phyloP scores from a whole-genome alignment of 805 yeast species.

The Pichia manshurica region DNA sequence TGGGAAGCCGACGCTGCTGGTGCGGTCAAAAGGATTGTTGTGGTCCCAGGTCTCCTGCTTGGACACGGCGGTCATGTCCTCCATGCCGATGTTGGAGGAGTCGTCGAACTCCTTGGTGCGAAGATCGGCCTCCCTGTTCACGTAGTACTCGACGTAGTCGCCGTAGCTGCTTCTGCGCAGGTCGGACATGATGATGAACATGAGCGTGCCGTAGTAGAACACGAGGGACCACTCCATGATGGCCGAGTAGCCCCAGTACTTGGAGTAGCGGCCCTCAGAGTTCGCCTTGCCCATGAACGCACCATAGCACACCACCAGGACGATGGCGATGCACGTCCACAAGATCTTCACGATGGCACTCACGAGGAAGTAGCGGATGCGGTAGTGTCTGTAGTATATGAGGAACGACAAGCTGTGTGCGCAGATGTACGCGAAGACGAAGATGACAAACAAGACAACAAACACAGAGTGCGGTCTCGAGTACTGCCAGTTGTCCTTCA shows the following conservation, averaged over 20 bases:
- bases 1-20: too few relatives aligned
- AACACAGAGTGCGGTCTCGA: constrained; percentile 56
- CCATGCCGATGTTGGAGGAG: background rate
- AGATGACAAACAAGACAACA: constrained; percentile 68
- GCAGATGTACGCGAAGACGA: constrained; percentile 49
- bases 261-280: constrained; percentile 23
- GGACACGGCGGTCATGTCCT: background rate
- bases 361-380: constrained; percentile 28
- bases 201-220: constrained; percentile 75
- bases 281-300: constrained; percentile 21
- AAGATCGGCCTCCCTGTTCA: constrained; percentile 5
- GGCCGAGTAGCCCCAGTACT: constrained; percentile 47
- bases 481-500: constrained; percentile 52
- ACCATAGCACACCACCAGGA: constrained; percentile 67
- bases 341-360: constrained; percentile 48
- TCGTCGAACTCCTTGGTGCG: background rate
- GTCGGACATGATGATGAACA: constrained; percentile 61
- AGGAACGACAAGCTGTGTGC: constrained; percentile 13
- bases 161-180: constrained; percentile 31
- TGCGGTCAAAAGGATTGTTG: background rate
- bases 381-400: constrained; percentile 21
- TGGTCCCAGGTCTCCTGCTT: constrained; percentile 4
- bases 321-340: constrained; percentile 66
- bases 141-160: constrained; percentile 10
- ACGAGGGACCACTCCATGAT: constrained; percentile 81